A percentile compares a stretch with the other conserved stretches of the same genome.
Evolutionary conservation across 2,329 filamentous ascomycete species (phyloP).

Genomic region (Aspergillus ruber): DNA sequence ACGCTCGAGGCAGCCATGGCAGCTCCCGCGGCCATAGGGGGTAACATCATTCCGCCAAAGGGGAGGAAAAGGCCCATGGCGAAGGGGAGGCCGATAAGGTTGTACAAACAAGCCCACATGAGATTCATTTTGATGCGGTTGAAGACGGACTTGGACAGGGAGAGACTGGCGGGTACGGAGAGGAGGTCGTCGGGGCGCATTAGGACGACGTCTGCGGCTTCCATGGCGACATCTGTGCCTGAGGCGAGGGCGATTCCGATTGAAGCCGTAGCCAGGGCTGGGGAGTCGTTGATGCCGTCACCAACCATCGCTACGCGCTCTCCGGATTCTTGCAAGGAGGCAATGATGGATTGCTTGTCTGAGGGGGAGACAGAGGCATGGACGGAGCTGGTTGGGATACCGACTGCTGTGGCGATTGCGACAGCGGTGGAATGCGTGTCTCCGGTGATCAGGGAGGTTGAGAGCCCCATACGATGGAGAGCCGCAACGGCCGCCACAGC

Average conservation of each 20-base stretch:
- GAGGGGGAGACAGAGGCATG: conserved; percentile 83
- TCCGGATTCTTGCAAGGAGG: conserved; percentile 65
- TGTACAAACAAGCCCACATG: conserved; percentile 89
- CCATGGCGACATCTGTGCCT: conserved; percentile 95
- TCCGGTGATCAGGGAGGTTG: conserved; percentile 86
- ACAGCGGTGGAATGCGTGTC: conserved; percentile 80
- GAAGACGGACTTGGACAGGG: conserved; percentile 81
- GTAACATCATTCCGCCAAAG: conserved; percentile 71
- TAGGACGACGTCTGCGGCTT: conserved; percentile 90
- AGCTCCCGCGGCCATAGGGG: conserved; percentile 88
- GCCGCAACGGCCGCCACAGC: conserved; percentile 75
- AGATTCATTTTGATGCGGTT: conserved; percentile 89
- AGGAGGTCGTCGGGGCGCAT: conserved; percentile 90
- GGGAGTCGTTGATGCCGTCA: conserved; percentile 97
- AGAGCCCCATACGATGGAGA: conserved; percentile 76
- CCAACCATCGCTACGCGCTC: conserved; percentile 92
- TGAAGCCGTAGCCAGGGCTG: conserved; percentile 84
- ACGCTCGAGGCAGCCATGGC: conserved; percentile 91
- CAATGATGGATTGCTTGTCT: conserved; percentile 83
- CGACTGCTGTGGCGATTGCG: conserved; percentile 74
- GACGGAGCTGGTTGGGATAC: conserved; percentile 69
- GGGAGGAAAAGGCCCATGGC: conserved; percentile 96
- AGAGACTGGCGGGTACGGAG: conserved; percentile 80
- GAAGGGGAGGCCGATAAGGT: conserved; percentile 82
- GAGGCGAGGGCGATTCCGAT: conserved; percentile 88